Base-by-base conservation (phyloP, 345 rosid genomes). In the Eucalyptus marginata region DNA sequence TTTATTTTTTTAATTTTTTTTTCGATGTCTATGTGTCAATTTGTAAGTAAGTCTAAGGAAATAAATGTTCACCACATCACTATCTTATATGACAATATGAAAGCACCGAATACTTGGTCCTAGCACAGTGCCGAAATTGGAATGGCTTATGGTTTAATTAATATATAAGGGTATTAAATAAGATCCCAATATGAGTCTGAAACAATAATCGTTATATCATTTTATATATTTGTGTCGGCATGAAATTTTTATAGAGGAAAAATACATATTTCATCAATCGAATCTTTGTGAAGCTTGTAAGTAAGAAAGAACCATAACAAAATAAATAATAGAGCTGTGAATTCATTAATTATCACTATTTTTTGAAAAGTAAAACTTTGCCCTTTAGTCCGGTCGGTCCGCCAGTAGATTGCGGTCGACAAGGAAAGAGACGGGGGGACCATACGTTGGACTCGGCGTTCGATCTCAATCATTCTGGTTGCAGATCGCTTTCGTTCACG, bases 81-180 rank as follows among this genome's bases (percentile, higher is more conserved):
- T 17, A 68, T 68, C 24, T 16, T 17, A 33, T 33, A 8, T 8
- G 25, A 40, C 44, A 5, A 33, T 8, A 16, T 3, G 44, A 33
- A 33, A 16, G 3, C 80, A 68, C 80, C 24, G 7, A 68, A 16
- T 68, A 68, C 20, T 68, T 68, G 2, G 0, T 27, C 16, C 15
- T 27, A 0, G 7, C 31, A 27, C 3, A 4, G 2, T 3, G 24
- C 1, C 4, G 6, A 68, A 68, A 17, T 33, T 33, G 44, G 13
- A 20, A 68, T 9, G 20, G 9, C 11, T 17, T 7, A 4, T 17
- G 56, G 22, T 51, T 1, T 51, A 17, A 17, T 51, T 1, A 17
- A 51, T 17, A 17, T 18, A 52, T 7, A 17, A 52, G 10, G 24
- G 2, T 52, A 52, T 52, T 18, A 52, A 52, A 18, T 52, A 18